Conservation (phyloP, 352 stramenopile genomes). For the Phytophthora pistaciae region DNA sequence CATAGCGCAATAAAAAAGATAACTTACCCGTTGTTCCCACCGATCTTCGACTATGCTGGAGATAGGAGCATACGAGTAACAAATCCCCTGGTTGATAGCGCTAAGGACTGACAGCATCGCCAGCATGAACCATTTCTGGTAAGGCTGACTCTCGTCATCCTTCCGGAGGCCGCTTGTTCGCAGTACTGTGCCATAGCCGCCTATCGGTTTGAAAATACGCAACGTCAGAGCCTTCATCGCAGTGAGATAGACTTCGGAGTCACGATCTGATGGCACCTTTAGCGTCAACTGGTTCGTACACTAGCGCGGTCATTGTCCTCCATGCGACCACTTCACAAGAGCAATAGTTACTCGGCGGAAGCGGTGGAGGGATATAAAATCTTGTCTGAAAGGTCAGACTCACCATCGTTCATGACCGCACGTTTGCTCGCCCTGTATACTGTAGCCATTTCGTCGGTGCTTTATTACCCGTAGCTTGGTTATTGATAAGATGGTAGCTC, state of each 20-base stretch:
- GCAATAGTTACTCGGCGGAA: background rate
- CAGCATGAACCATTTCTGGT: slow-evolving; percentile 69
- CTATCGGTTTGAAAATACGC: background rate
- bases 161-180: background rate
- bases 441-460: background rate
- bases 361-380: background rate
- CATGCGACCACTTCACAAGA: background rate
- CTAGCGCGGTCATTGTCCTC: background rate
- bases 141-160: background rate
- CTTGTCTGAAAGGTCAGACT: slow-evolving; percentile 5
- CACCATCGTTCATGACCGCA: background rate
- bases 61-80: slow-evolving; percentile 76
- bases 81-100: slow-evolving; percentile 47
- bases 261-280: background rate
- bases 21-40: slow-evolving; percentile 52
- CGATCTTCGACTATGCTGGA: slow-evolving; percentile 55
- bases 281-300: slow-evolving; percentile 1
- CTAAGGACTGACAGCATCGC: slow-evolving; percentile 55
- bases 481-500: background rate
- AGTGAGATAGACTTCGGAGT: background rate
- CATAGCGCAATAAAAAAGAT: background rate
- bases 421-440: background rate
- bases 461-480: background rate
- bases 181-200: background rate
- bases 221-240: background rate